Evolutionary conservation across 805 yeast species (phyloP), one percentile per base, ranked within the genome.

Genomic region (Nakazawaea ernobii): DNA sequence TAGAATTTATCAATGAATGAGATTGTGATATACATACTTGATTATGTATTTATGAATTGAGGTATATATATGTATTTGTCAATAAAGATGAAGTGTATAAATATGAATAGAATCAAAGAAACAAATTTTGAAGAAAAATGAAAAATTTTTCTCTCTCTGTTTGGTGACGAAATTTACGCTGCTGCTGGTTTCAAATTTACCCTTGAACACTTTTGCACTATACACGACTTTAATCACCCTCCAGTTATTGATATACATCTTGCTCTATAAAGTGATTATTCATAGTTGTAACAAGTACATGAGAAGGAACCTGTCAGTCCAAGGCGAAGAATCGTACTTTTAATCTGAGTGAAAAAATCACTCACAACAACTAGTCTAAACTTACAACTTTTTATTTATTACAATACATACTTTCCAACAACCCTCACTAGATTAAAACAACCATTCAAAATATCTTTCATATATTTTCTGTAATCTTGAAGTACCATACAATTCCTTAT

Each of bases 361-460:
- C n/a, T n/a, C n/a, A n/a, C n/a, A n/a, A n/a, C n/a, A n/a, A n/a
- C n/a, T n/a, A 13, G 15, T 8, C 14, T 13, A 33, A 13, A 33
- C 8, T 13, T 8, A 13, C 4, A 33, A 33, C 17, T 4, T 13
- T 6, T 10, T 13, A 33, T 13, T 15, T 8, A 8, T 33, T 13
- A 33, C 11, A 2, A 8, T 33, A 15, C 32, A 17, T 32, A 40
- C 4, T 8, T 29, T 4, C 7, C 26, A 37, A 37, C 13, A 11
- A 24, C 27, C 3, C 13, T 13, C 35, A 32, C 14, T 13, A 9
- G 2, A 4, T 37, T 27, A 43, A 26, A 43, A 43, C 26, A 43
- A 43, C 46, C 46, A 43, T 14, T 35, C 39, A 35, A 43, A 43
- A 26, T 43, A 43, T 28, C 40, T 43, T 26, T 35, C 35, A 15